Evolutionary conservation across 768 basidiomycete genomes (phyloP), one percentile per base, ranked within the genome.

Genomic region (Megacollybia marginata): DNA sequence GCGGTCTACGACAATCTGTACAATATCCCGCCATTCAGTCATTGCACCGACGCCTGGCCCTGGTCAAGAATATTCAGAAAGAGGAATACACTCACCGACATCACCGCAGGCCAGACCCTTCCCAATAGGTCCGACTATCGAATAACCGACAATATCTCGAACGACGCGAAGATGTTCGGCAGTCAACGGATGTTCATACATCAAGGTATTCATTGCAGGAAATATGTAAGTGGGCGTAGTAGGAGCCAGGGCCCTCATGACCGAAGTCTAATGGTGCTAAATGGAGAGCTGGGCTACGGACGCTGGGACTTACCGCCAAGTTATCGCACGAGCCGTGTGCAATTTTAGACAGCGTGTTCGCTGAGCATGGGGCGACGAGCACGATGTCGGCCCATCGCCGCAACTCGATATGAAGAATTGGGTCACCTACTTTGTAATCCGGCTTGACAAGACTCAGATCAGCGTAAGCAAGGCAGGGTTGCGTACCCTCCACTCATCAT

Each of bases 201-300:
- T 99, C 55, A 91, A 72, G 3, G 96, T 98, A 65, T 99, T 99
- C 95, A 98, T 99, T 0, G 95, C 96, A 1, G 95, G 95, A 61
- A 94, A 98, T 34, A 97, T 66, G 59, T 86, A 92, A 7, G 91
- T 92, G 7, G 88, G 88, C 0, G 91, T 96, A 6, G 78, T 74
- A 0, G 93, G 89, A 2, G 88, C 73, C 0, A 95, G 70, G 0
- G 92, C 94, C 18, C 92, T 82, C 52, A 96, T 76, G 4, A 96
- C 75, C 12, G 92, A 86, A 10, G 82, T 85, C 85, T 86, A 54
- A 19, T 7, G 36, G 35, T 44, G 38, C 19, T 46, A 42, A 42
- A 55, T 19, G 33, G 42, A n/a, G 32, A 35, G 11, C 33, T 8
- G 16, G 33, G n/a, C 23, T 5, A 16, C 23, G 2, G 20, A n/a